A percentile compares a stretch with the other conserved stretches of the same genome.
These are phyloP conservation scores for Teratosphaeria zuluensis DNA, from an alignment of 2,329 filamentous ascomycete genomes.

Conservation along the genomic window DNA sequence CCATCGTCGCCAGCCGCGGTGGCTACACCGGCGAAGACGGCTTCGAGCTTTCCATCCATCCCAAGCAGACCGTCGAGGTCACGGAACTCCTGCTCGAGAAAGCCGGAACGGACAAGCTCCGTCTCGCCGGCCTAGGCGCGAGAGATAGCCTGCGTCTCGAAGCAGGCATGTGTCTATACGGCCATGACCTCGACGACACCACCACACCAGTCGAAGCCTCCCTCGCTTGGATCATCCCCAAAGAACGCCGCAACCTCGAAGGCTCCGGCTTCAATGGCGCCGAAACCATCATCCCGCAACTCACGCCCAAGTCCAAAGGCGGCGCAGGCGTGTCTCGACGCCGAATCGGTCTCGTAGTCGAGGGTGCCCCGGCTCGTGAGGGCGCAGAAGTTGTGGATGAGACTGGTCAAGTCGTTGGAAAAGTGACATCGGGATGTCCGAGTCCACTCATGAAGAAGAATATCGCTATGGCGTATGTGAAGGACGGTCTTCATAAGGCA, in stretches of 20 bases:
- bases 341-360: slow-evolving; percentile 70
- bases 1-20: slow-evolving; percentile 70
- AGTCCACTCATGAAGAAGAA: slow-evolving; percentile 80
- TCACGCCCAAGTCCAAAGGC: slow-evolving; percentile 63
- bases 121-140: slow-evolving; percentile 79
- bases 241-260: slow-evolving; percentile 53
- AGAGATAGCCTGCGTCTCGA: slow-evolving; percentile 88
- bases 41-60: slow-evolving; percentile 85
- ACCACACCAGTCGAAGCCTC: slow-evolving; percentile 59
- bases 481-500: slow-evolving; percentile 69
- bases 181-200: slow-evolving; percentile 83
- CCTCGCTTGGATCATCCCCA: slow-evolving; percentile 74
- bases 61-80: slow-evolving; percentile 53
- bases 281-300: slow-evolving; percentile 64
- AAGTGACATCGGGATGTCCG: slow-evolving; percentile 80
- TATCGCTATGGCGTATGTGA: slow-evolving; percentile 91
- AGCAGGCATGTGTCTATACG: slow-evolving; percentile 98
- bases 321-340: slow-evolving; percentile 60
- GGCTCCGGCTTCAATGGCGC: slow-evolving; percentile 74
- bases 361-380: slow-evolving; percentile 81
- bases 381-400: slow-evolving; percentile 67
- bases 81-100: slow-evolving; percentile 60
- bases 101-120: slow-evolving; percentile 51
- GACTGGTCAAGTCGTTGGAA: slow-evolving; percentile 60
- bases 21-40: slow-evolving; percentile 98